Base-by-base conservation (phyloP, 1,284 basidiomycete genomes). In the Apiotrichum sp. region DNA sequence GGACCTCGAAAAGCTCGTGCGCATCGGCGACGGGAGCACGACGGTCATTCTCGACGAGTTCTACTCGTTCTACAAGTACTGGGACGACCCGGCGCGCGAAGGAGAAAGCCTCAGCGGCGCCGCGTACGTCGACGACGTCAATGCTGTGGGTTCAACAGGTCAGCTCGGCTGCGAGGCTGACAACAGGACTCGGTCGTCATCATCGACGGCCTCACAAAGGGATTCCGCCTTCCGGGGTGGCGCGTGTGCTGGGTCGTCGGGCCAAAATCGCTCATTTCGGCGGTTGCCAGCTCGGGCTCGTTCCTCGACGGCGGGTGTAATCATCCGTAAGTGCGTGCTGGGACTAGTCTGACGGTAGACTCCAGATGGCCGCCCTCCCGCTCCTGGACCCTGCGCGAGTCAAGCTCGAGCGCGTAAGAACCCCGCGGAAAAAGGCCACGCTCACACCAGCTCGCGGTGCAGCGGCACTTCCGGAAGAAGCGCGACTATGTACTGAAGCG, bases 171-270 rank as follows among this genome's bases (percentile, higher is more conserved):
- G 7, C 3, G 6, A 22, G 16, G 33, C 36, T 47, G 39, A 35
- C 31, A 32, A 9, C 51, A 84, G 81, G 87, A 92, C 64, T 80
- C 89, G 0, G 81, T 90, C 31, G 79, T 96, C 45, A 83, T 97
- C 62, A 87, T 97, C 62, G 89, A 95, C 67, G 93, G 93, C 31
- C 80, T 97, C 50, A 96, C 93, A 11, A 95, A 96, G 82, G 90
- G 87, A 50, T 78, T 76, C 69, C 63, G 75, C 68, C 84, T 92
- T 47, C 89, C 92, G 9, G 92, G 92, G 29, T 95, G 90, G 90
- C 84, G 93, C 66, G 80, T 93, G 38, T 93, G 91, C 78, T 97
- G 93, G 93, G 91, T 96, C 14, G 75, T 96, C n/a, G 93, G 89
- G 0, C 92, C 91, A n/a, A 90, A 87, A 77, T 86, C 88, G 69